Conservation (phyloP, 2,329 filamentous ascomycete species). For the Akanthomyces uredinophilus region DNA sequence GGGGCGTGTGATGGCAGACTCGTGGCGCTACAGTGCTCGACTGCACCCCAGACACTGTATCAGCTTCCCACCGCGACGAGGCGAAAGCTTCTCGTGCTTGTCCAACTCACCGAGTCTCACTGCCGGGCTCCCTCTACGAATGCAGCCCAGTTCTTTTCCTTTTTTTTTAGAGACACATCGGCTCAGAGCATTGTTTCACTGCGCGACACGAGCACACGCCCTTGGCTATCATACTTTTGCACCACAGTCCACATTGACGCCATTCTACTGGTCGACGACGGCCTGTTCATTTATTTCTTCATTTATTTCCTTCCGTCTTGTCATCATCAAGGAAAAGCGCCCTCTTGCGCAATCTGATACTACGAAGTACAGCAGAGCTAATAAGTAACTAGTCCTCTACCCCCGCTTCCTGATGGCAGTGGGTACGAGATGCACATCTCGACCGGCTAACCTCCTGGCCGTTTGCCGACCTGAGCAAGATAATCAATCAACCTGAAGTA, state of each 20-base stretch:
- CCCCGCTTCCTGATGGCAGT: not conserved
- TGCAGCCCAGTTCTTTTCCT: not conserved
- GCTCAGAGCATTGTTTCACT: not conserved
- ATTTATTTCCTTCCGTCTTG: too few relatives aligned
- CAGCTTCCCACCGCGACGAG: not conserved
- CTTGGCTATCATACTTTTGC: not conserved
- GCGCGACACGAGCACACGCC: not conserved
- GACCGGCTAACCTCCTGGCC: not conserved
- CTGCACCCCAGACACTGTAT: not conserved
- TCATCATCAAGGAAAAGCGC: too few relatives aligned
- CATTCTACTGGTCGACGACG: too few relatives aligned
- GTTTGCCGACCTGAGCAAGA: not conserved
- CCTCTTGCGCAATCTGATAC: too few relatives aligned
- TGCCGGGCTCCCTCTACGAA: not conserved
- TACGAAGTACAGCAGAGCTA: too few relatives aligned
- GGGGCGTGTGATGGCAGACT: not conserved
- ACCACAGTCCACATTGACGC: too few relatives aligned
- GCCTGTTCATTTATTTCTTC: too few relatives aligned
- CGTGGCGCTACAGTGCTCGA: not conserved
- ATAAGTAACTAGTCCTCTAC: not conserved
- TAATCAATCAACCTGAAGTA: not conserved
- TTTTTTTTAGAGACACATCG: not conserved
- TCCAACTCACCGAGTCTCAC: not conserved
- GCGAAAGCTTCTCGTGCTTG: constrained; percentile 3
- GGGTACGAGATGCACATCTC: not conserved